phyloP scores from a whole-genome alignment of 352 stramenopile species.

The Phytophthora nicotianae region DNA sequence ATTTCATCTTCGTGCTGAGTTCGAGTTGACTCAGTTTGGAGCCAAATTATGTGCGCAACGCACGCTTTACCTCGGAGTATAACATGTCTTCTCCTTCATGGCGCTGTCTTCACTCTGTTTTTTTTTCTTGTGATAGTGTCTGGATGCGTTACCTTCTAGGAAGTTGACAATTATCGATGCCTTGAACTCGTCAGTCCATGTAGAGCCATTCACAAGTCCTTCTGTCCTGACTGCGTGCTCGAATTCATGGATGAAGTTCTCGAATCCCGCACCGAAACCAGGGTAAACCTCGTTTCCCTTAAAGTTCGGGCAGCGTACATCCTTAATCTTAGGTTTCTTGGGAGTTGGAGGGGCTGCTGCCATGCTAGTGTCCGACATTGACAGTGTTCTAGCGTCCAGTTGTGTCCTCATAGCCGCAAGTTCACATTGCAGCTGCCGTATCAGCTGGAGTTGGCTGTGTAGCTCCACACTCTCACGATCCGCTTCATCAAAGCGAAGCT shows the following conservation, averaged over 20 bases:
- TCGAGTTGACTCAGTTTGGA: background rate
- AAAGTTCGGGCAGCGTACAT: conserved; percentile 5
- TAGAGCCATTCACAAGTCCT: conserved; percentile 9
- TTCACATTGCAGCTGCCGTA: background rate
- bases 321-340: conserved; percentile 18
- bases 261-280: conserved; percentile 3
- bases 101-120: too few species aligned
- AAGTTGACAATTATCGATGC: conserved; percentile 9
- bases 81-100: too few species aligned
- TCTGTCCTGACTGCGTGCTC: conserved; percentile 11
- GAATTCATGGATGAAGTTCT: conserved; percentile 10
- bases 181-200: conserved; percentile 11
- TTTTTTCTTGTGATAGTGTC: too few species aligned
- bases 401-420: background rate
- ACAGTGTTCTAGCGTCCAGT: background rate
- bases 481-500: background rate
- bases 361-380: background rate
- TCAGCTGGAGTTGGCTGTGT: background rate
- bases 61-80: too few species aligned
- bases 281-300: conserved; percentile 11
- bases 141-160: background rate
- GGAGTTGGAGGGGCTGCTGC: background rate
- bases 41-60: background rate
- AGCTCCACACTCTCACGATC: background rate
- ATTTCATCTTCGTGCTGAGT: background rate